These are phyloP conservation scores for Phoma sp. DNA, from an alignment of 2,329 filamentous ascomycete species.

Conservation along the genomic window DNA sequence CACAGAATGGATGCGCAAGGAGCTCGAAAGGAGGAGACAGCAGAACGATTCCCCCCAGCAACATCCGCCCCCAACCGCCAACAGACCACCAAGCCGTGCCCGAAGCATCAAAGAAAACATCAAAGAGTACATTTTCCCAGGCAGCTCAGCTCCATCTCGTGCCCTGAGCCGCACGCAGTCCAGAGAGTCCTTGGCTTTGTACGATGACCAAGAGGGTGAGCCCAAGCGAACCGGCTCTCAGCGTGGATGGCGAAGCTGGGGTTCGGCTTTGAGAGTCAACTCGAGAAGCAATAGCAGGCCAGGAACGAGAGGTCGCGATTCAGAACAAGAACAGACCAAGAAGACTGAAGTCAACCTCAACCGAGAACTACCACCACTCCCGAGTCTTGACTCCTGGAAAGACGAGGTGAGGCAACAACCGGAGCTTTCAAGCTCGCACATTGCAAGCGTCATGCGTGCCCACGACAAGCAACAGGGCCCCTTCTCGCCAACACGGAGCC, in stretches of 20 bases:
- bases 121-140: slow-evolving; percentile 52
- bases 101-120: slow-evolving; percentile 49
- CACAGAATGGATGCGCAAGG: slow-evolving; percentile 53
- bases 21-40: slow-evolving; percentile 49
- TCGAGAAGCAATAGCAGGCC: slow-evolving; percentile 43
- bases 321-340: slow-evolving; percentile 30
- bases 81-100: slow-evolving; percentile 43
- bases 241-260: slow-evolving; percentile 50
- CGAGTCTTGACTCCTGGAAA: slow-evolving; percentile 52
- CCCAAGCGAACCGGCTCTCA: slow-evolving; percentile 29
- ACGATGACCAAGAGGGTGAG: slow-evolving; percentile 24
- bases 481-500: slow-evolving; percentile 34
- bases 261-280: slow-evolving; percentile 43
- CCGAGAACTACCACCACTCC: slow-evolving; percentile 55
- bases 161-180: slow-evolving; percentile 43
- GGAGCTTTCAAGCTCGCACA: slow-evolving; percentile 36
- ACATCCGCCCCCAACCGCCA: slow-evolving; percentile 26
- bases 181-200: slow-evolving; percentile 37
- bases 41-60: slow-evolving; percentile 30
- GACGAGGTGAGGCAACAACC: slow-evolving; percentile 25
- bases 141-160: slow-evolving; percentile 30
- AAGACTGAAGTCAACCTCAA: slow-evolving; percentile 53
- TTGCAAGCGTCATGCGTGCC: slow-evolving; percentile 46
- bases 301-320: slow-evolving; percentile 35
- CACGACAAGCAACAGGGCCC: slow-evolving; percentile 37